Conservation (phyloP, 768 basidiomycete species). For the Podaxis carcinomalis region DNA sequence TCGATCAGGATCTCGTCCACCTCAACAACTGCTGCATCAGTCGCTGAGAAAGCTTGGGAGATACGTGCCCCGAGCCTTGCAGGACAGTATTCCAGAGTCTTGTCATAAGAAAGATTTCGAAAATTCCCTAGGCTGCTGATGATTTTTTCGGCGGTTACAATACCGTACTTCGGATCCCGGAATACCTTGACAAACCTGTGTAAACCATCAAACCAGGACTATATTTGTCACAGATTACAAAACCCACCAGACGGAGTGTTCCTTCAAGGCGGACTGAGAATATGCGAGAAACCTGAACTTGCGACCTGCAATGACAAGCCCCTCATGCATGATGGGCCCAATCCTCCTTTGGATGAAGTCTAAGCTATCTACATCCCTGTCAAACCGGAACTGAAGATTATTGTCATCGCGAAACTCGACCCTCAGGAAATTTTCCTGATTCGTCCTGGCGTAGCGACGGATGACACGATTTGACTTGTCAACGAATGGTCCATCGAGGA, state of each 20-base stretch:
- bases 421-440: constrained; percentile 55
- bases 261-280: constrained; percentile 66
- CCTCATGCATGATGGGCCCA: constrained; percentile 37
- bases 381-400: constrained; percentile 45
- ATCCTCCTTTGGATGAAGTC: constrained; percentile 45
- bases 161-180: constrained; percentile 21
- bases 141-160: constrained; percentile 41
- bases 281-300: constrained; percentile 63
- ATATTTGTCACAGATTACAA: neutral
- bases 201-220: neutral
- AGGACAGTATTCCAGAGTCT: constrained; percentile 46
- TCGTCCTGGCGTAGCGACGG: constrained; percentile 37
- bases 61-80: constrained; percentile 68
- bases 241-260: constrained; percentile 51
- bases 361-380: constrained; percentile 50
- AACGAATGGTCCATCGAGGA: constrained; percentile 48
- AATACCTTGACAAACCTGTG: constrained; percentile 62
- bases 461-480: constrained; percentile 64
- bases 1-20: constrained; percentile 40
- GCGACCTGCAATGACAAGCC: constrained; percentile 48
- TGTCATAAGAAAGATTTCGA: constrained; percentile 38
- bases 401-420: constrained; percentile 64
- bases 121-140: constrained; percentile 54
- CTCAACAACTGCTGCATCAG: constrained; percentile 44
- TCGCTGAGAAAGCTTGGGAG: constrained; percentile 71